A percentile compares a stretch with the other conserved stretches of the same genome.
phyloP scores from a whole-genome alignment of 371 early-diverging fungal species.

The Syncephalastrum sp. region DNA sequence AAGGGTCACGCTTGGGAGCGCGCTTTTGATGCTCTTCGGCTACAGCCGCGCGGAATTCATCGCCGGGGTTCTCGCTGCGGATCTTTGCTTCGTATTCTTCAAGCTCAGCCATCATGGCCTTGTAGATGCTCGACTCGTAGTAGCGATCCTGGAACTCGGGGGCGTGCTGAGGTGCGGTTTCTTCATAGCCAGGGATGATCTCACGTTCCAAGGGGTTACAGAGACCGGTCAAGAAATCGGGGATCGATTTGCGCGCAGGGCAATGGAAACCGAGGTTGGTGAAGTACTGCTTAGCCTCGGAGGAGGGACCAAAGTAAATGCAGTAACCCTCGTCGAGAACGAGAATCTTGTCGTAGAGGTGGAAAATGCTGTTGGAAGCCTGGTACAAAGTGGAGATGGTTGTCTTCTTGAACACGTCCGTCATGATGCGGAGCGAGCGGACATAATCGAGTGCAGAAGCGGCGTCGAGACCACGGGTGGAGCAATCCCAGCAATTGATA shows the following conservation, averaged over 20 bases:
- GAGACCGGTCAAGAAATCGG: slow-evolving; percentile 72
- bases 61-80: neutral
- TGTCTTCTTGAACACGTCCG: slow-evolving; percentile 61
- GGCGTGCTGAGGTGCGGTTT: slow-evolving; percentile 41
- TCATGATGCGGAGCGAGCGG: slow-evolving; percentile 66
- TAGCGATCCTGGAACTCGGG: slow-evolving; percentile 50
- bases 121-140: slow-evolving; percentile 34
- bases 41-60: no score
- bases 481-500: slow-evolving; percentile 84
- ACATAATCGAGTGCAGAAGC: slow-evolving; percentile 83
- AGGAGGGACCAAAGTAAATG: slow-evolving; percentile 72
- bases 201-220: slow-evolving; percentile 63
- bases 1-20: slow-evolving; percentile 51
- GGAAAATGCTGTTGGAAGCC: slow-evolving; percentile 72
- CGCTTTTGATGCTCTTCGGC: slow-evolving; percentile 54
- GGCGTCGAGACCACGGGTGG: slow-evolving; percentile 89
- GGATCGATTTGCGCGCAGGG: slow-evolving; percentile 70
- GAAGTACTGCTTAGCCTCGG: slow-evolving; percentile 69
- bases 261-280: slow-evolving; percentile 61
- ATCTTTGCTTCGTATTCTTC: slow-evolving; percentile 10
- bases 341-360: slow-evolving; percentile 73
- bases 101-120: slow-evolving; percentile 36
- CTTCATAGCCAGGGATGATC: slow-evolving; percentile 52
- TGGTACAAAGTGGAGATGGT: slow-evolving; percentile 68
- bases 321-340: slow-evolving; percentile 70